These are phyloP conservation scores for Termitomyces sp. DNA, from an alignment of 1,284 basidiomycete genomes.

Conservation along the genomic window DNA sequence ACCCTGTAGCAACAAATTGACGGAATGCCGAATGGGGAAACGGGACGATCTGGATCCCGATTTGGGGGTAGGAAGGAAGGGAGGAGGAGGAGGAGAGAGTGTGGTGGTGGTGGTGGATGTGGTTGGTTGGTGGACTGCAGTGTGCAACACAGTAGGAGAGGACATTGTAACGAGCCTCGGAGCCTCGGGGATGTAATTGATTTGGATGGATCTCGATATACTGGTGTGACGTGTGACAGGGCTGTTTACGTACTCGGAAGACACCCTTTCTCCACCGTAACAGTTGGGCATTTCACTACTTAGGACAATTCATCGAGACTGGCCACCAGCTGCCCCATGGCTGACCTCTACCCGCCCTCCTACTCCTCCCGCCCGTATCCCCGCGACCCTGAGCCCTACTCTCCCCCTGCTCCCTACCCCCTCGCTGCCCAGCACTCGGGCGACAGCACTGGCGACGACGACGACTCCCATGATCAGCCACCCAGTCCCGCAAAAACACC, in stretches of 20 bases:
- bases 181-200: conserved; percentile 27
- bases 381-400: conserved; percentile 20
- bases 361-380: conserved; percentile 38
- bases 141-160: too few relatives aligned
- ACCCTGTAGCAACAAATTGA: conserved; percentile 25
- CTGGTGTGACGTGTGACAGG: conserved; percentile 25
- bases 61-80: conserved; percentile 14
- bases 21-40: conserved; percentile 22
- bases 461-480: conserved; percentile 47
- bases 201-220: conserved; percentile 15
- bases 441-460: conserved; percentile 43
- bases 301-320: conserved; percentile 23
- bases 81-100: not conserved
- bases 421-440: conserved; percentile 30
- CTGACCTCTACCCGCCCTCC: conserved; percentile 68
- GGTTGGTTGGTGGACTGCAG: not conserved
- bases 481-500: conserved; percentile 38
- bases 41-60: conserved; percentile 25
- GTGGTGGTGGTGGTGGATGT: not conserved
- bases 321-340: conserved; percentile 50
- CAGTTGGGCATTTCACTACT: conserved; percentile 28
- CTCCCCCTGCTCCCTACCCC: not conserved
- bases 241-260: conserved; percentile 39
- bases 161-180: conserved; percentile 28
- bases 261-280: conserved; percentile 39